Evolutionary conservation across 331 rosid species (phyloP).

Genomic region (Malus hybrid): DNA sequence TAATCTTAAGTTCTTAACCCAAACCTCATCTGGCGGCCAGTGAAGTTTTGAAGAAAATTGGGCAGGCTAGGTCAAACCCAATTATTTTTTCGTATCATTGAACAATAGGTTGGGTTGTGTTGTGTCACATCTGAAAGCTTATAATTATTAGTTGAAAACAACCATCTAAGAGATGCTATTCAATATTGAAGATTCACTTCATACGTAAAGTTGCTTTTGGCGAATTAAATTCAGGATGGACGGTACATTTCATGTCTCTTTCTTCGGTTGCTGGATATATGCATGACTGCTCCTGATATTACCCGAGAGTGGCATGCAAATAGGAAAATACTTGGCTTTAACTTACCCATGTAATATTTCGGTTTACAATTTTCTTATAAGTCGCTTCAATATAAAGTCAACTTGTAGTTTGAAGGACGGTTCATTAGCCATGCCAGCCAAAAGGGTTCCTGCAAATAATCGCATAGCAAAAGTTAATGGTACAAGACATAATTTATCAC

Average conservation of each 20-base stretch:
- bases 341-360: not conserved
- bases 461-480: no score
- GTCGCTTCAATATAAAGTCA: no score
- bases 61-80: not conserved
- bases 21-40: no score
- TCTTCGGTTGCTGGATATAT: not conserved
- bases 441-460: no score
- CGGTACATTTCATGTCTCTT: not conserved
- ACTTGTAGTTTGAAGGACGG: no score
- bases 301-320: not conserved
- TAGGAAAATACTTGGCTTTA: not conserved
- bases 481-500: no score
- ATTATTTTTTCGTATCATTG: not conserved
- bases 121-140: not conserved
- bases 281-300: not conserved
- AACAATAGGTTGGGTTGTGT: not conserved
- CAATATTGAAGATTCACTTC: not conserved
- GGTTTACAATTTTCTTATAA: no score
- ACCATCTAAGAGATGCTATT: not conserved
- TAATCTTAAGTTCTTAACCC: no score
- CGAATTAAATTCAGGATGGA: not conserved
- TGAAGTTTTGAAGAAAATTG: not conserved
- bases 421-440: no score
- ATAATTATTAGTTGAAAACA: not conserved
- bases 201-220: not conserved